A percentile compares a stretch with the other conserved stretches of the same genome.
These are phyloP conservation scores for Lasiosphaeria hispida DNA, from an alignment of 495 filamentous ascomycete species.

Conservation along the genomic window DNA sequence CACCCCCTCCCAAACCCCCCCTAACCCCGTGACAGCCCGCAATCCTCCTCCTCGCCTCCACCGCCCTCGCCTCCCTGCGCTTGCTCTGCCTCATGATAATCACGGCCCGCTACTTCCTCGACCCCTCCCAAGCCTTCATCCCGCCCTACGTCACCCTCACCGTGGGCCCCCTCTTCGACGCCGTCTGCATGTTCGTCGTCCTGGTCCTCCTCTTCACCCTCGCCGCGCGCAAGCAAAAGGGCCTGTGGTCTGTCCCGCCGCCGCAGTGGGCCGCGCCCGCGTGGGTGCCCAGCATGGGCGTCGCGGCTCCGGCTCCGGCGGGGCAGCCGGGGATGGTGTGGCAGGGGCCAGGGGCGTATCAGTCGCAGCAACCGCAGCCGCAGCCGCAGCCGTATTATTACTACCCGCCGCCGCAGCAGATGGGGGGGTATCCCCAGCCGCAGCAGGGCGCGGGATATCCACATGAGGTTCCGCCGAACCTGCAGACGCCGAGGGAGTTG, in stretches of 20 bases:
- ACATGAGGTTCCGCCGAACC: no score
- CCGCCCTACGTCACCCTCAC: neutral
- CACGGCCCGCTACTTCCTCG: neutral
- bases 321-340: no score
- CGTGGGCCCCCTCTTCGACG: slow-evolving; percentile 17
- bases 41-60: slow-evolving; percentile 13
- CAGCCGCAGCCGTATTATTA: no score
- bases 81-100: slow-evolving; percentile 9
- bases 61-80: slow-evolving; percentile 20
- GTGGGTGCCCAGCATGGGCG: no score
- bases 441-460: no score
- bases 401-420: no score
- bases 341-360: no score
- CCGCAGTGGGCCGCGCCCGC: no score
- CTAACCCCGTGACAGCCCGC: slow-evolving; percentile 10
- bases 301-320: no score
- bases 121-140: neutral
- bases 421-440: no score
- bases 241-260: slow-evolving; percentile 10
- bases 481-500: no score
- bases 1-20: neutral
- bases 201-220: slow-evolving; percentile 20
- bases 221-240: slow-evolving; percentile 11
- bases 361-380: no score
- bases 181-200: slow-evolving; percentile 16